A percentile compares a stretch with the other conserved stretches of the same genome.
Conservation (phyloP, 2,329 filamentous ascomycete species). For the Paraphaeosphaeria minitans region DNA sequence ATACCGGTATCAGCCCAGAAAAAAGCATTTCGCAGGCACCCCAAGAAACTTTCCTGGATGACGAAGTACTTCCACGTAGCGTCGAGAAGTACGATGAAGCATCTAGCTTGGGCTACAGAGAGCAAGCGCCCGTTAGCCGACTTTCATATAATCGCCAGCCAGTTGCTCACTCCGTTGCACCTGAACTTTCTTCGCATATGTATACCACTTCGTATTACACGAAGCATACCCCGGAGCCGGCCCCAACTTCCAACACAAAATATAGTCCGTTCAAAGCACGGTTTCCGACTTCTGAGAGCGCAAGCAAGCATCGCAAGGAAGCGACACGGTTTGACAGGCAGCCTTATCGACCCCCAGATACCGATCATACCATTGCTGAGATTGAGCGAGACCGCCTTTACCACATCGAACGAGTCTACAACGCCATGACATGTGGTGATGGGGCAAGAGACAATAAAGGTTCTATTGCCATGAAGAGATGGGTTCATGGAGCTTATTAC, state of each 20-base stretch:
- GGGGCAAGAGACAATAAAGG: slow-evolving; percentile 35
- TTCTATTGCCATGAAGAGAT: slow-evolving; percentile 42
- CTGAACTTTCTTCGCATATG: slow-evolving; percentile 14
- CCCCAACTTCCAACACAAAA: slow-evolving; percentile 8
- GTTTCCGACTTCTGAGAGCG: slow-evolving; percentile 27
- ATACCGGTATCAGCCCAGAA: slow-evolving; percentile 12
- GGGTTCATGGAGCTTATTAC: slow-evolving; percentile 39
- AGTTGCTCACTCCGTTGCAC: slow-evolving; percentile 9
- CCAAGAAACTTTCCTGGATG: slow-evolving; percentile 10
- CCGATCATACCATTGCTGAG: slow-evolving; percentile 29
- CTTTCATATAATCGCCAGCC: slow-evolving; percentile 18
- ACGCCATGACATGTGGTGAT: slow-evolving; percentile 39
- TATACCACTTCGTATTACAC: slow-evolving; percentile 3
- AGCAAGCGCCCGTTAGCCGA: slow-evolving; percentile 1
- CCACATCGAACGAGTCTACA: slow-evolving; percentile 37
- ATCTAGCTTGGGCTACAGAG: slow-evolving; percentile 11
- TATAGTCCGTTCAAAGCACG: slow-evolving; percentile 29
- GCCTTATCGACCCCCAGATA: slow-evolving; percentile 30
- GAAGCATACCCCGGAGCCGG: slow-evolving; percentile 12
- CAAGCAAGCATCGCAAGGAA: slow-evolving; percentile 31
- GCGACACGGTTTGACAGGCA: slow-evolving; percentile 32
- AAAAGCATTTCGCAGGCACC: slow-evolving; percentile 12
- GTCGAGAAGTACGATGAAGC: slow-evolving; percentile 18
- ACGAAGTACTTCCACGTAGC: slow-evolving; percentile 19
- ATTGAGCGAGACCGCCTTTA: slow-evolving; percentile 24